phyloP scores from a whole-genome alignment of 495 filamentous ascomycete genomes.

The Lophiotrema nucula region DNA sequence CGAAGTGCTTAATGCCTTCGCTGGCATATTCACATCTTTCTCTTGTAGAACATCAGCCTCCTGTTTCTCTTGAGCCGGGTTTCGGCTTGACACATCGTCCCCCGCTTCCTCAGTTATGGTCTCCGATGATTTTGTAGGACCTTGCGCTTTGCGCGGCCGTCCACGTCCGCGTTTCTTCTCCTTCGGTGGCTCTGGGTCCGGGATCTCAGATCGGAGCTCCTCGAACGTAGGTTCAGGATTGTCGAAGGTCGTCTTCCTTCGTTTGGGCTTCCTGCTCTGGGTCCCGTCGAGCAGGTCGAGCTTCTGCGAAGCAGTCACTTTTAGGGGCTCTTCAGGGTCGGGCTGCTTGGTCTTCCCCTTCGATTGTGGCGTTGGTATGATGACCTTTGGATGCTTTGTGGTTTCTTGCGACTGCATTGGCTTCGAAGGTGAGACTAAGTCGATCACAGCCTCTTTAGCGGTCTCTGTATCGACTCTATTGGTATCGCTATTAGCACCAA shows the following conservation, averaged over 20 bases:
- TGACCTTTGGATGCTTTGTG: slow-evolving; percentile 4
- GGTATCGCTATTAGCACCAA: no score
- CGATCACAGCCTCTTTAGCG: not conserved
- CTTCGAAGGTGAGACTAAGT: not conserved
- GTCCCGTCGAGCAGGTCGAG: not conserved
- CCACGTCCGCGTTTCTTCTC: slow-evolving; percentile 31
- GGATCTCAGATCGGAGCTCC: not conserved
- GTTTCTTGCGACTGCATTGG: not conserved
- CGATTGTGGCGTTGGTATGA: slow-evolving; percentile 1
- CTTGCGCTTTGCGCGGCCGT: slow-evolving; percentile 19
- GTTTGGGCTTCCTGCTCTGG: slow-evolving; percentile 9
- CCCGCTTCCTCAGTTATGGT: not conserved
- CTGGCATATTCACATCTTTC: not conserved
- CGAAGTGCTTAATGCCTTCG: not conserved
- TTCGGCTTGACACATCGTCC: not conserved
- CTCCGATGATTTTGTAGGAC: not conserved
- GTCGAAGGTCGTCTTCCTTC: slow-evolving; percentile 23
- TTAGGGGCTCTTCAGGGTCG: not conserved
- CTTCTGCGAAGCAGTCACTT: not conserved
- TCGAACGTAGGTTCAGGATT: slow-evolving; percentile 8
- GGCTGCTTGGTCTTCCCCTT: not conserved
- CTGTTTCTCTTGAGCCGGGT: not conserved
- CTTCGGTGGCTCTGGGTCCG: slow-evolving; percentile 1
- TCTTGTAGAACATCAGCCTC: not conserved
- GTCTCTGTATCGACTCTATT: not conserved